Percentiles rank a stretch among this genome's conserved stretches.
phyloP scores from a whole-genome alignment of 768 basidiomycete species.

The Phylloporus sp. region DNA sequence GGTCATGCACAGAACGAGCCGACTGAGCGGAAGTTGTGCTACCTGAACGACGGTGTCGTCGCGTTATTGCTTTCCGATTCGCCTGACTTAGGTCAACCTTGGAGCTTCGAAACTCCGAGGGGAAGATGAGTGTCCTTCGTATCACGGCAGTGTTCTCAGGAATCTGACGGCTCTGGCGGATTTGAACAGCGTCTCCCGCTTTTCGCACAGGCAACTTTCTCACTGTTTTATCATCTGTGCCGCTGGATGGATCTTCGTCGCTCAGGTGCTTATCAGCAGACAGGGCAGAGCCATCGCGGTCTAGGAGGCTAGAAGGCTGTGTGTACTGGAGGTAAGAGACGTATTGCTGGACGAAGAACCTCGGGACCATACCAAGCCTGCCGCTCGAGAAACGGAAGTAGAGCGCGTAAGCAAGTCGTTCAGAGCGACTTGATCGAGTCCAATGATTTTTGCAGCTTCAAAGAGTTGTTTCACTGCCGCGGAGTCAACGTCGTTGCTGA shows the following conservation, averaged over 20 bases:
- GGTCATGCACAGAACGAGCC: conserved; percentile 71
- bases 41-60: conserved; percentile 52
- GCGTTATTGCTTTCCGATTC: conserved; percentile 48
- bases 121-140: conserved; percentile 75
- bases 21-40: conserved; percentile 59
- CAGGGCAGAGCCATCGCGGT: conserved; percentile 14
- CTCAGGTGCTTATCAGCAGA: conserved; percentile 24
- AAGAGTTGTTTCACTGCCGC: conserved; percentile 67
- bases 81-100: conserved; percentile 51
- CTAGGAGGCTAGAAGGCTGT: conserved; percentile 9
- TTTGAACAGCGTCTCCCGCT: conserved; percentile 22
- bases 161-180: conserved; percentile 28
- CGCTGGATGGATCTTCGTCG: conserved; percentile 31
- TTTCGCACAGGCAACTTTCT: conserved; percentile 27
- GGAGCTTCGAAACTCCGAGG: conserved; percentile 59
- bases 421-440: conserved; percentile 66
- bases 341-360: conserved; percentile 19
- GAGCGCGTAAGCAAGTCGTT: conserved; percentile 70
- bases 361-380: conserved; percentile 37
- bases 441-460: conserved; percentile 68
- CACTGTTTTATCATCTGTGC: conserved; percentile 22
- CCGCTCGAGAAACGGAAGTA: conserved; percentile 54
- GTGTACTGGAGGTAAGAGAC: conserved; percentile 23
- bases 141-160: conserved; percentile 49
- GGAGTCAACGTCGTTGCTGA: conserved; percentile 35